Conservation (phyloP, 2,329 filamentous ascomycete species). For the Beauveria sp. region DNA sequence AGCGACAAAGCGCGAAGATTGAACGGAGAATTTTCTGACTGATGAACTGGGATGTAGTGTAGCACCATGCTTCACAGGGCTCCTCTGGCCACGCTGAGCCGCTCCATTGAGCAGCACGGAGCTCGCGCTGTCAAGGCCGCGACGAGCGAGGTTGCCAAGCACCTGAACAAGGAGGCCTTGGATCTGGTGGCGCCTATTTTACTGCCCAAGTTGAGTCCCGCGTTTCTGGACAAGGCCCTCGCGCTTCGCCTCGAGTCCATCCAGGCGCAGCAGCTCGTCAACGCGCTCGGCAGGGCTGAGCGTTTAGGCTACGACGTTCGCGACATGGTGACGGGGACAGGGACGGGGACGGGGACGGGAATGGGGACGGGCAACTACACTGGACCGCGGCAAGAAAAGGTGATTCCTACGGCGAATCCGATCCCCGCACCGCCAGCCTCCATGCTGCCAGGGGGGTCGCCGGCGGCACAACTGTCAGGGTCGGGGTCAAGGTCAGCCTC, state of each 20-base stretch:
- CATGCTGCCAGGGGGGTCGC: neutral
- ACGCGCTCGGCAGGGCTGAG: constrained; percentile 48
- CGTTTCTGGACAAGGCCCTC: constrained; percentile 46
- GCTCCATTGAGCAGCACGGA: constrained; percentile 39
- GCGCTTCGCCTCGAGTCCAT: constrained; percentile 45
- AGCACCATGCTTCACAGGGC: constrained; percentile 43
- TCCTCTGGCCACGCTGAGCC: constrained; percentile 26
- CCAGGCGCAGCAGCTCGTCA: constrained; percentile 45
- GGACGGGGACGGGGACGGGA: constrained; percentile 20
- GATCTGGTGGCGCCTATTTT: constrained; percentile 38
- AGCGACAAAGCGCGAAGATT: neutral
- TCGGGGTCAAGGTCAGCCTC: neutral
- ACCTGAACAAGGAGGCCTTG: constrained; percentile 33
- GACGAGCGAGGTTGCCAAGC: constrained; percentile 33
- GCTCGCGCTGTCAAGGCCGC: constrained; percentile 32
- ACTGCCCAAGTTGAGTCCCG: constrained; percentile 37
- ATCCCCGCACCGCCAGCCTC: neutral
- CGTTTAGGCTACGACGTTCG: constrained; percentile 47
- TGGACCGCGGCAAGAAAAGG: constrained; percentile 24
- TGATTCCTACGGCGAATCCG: constrained; percentile 24
- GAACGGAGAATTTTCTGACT: neutral
- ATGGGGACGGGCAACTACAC: constrained; percentile 20
- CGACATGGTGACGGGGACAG: constrained; percentile 33
- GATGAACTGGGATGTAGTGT: constrained; percentile 23
- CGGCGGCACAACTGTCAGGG: neutral